Evolutionary conservation across 2,329 filamentous ascomycete species (phyloP).

Genomic region (Penicillium frequentans): DNA sequence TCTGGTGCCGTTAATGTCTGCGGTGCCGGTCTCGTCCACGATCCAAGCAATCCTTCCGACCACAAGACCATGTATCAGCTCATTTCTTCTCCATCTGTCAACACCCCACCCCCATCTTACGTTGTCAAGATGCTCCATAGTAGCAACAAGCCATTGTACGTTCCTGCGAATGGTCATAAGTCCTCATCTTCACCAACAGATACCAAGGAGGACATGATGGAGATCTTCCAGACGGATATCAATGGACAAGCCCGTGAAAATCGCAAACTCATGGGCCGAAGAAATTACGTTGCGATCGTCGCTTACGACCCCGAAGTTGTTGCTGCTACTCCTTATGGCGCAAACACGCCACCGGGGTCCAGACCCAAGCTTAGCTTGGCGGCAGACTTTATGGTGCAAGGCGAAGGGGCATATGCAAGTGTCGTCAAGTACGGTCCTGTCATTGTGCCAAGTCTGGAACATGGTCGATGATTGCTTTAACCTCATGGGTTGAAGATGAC

Average conservation of each 20-base stretch:
- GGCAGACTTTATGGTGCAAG: slow-evolving; percentile 96
- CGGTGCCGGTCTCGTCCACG: slow-evolving; percentile 90
- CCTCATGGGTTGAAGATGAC: neutral
- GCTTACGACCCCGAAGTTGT: slow-evolving; percentile 86
- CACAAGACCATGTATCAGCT: slow-evolving; percentile 99
- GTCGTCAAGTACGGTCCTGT: slow-evolving; percentile 97
- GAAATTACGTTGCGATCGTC: slow-evolving; percentile 93
- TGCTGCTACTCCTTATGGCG: slow-evolving; percentile 43
- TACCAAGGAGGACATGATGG: slow-evolving; percentile 99
- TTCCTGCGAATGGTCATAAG: slow-evolving; percentile 82
- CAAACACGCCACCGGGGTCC: slow-evolving; percentile 22
- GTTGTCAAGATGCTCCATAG: slow-evolving; percentile 88
- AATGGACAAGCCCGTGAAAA: slow-evolving; percentile 79
- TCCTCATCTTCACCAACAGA: slow-evolving; percentile 70
- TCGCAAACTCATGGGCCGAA: slow-evolving; percentile 86
- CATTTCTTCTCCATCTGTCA: slow-evolving; percentile 89
- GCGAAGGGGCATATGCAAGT: slow-evolving; percentile 74
- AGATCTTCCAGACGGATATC: slow-evolving; percentile 95
- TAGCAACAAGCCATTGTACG: slow-evolving; percentile 86
- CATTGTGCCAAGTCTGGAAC: slow-evolving; percentile 83
- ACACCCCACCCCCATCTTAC: slow-evolving; percentile 79
- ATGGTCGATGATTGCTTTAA: slow-evolving; percentile 48
- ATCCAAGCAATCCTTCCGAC: slow-evolving; percentile 84
- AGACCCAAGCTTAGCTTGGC: slow-evolving; percentile 73
- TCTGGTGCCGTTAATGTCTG: slow-evolving; percentile 87